Evolutionary conservation across 176 grass and related monocot species (phyloP), one percentile per base, ranked within the genome.

Genomic region (Raddia distichophylla): DNA sequence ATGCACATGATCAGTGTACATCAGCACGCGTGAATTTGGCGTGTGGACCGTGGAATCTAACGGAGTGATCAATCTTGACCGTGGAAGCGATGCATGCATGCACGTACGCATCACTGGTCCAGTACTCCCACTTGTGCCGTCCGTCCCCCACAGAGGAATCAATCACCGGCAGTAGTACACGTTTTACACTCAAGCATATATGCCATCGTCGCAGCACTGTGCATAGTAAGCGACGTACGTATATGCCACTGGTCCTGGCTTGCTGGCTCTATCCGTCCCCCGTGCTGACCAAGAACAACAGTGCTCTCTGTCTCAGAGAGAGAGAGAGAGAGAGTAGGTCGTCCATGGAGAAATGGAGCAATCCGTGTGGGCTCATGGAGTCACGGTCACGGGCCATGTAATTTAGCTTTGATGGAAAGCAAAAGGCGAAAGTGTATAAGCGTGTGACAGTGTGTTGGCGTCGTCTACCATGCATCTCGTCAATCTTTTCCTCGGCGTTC

Each of bases 241-340:
- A 58, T 1, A 40, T 40, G 37, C 37, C 18, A n/a, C 7, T n/a
- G 55, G 55, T 3, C 55, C 55, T 27, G 27, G 37, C 37, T 40
- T 40, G 37, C 37, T 3, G 1, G 55, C 17, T n/a, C 54, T 7
- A 57, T n/a, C 14, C 42, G 19, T 3, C 65, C 3, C 67, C 19
- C 32, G 67, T 70, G 32, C 19, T 71, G 69, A 15, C 11, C 47
- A 52, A 8, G 20, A 71, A 71, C n/a, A 71, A 51, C 48, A 72
- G 20, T 34, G 19, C n/a, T n/a, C n/a, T n/a, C n/a, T n/a, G n/a
- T 67, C 13, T 40, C 2, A 1, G 17, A 69, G 42, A 20, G 67
- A 70, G 44, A 19, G 18, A 14, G 6, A 8, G 13, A n/a, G 7
- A 6, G 19, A 2, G 17, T 17, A 22, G 45, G 12, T 71, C 66